phyloP scores from a whole-genome alignment of 768 basidiomycete genomes.

The Leccinum ochraceum region DNA sequence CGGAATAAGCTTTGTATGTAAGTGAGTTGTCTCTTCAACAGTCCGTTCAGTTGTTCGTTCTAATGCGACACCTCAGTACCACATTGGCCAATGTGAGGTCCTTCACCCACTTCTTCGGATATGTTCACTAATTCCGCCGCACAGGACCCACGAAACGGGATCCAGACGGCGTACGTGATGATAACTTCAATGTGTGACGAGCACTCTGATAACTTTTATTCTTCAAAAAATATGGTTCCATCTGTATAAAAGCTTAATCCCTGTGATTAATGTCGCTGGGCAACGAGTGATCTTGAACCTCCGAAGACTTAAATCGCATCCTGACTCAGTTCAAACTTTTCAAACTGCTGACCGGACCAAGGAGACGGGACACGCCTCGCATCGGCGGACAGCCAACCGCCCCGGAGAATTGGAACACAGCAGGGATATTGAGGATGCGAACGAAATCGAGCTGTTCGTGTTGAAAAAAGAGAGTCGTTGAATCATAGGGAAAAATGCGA shows the following conservation, averaged over 20 bases:
- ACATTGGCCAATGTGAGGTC: background rate
- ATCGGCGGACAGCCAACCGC: background rate
- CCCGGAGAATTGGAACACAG: background rate
- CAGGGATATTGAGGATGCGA: background rate
- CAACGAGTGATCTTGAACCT: constrained; percentile 24
- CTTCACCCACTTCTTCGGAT: background rate
- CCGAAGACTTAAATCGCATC: background rate
- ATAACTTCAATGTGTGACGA: background rate
- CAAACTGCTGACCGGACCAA: background rate
- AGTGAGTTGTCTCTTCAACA: constrained; percentile 3
- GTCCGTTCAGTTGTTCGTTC: background rate
- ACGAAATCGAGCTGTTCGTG: background rate
- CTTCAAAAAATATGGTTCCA: background rate
- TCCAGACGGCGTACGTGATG: constrained; percentile 5
- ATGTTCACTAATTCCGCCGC: background rate
- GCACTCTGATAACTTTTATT: background rate
- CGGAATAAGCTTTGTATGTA: background rate
- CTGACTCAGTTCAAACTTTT: background rate
- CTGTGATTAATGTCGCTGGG: constrained; percentile 11
- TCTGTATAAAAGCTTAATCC: constrained; percentile 1
- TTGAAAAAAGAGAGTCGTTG: background rate
- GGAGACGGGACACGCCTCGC: background rate
- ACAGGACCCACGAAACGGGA: constrained; percentile 7
- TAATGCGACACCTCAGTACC: background rate
- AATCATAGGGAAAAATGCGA: background rate